Conservation (phyloP, 2,329 filamentous ascomycete genomes). For the Colletotrichum sp. region DNA sequence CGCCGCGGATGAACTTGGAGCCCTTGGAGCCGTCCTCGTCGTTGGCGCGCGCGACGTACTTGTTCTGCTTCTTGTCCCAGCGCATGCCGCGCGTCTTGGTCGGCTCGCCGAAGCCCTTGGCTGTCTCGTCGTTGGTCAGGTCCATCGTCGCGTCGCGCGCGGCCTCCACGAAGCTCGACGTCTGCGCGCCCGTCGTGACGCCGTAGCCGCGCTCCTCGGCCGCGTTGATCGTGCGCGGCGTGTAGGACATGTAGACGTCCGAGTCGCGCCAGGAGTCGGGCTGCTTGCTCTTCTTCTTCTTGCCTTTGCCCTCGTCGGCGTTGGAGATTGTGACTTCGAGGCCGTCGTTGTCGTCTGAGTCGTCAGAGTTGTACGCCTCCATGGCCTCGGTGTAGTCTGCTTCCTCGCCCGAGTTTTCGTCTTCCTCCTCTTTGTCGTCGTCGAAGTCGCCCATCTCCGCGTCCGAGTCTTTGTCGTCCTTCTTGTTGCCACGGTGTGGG, state of each 20-base stretch:
- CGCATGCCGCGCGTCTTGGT: constrained; percentile 75
- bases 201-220: constrained; percentile 93
- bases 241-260: constrained; percentile 97
- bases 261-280: constrained; percentile 58
- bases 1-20: constrained; percentile 78
- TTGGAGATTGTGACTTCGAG: constrained; percentile 76
- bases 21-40: constrained; percentile 89
- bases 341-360: constrained; percentile 63
- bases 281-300: constrained; percentile 51
- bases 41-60: constrained; percentile 90
- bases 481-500: constrained; percentile 50
- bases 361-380: constrained; percentile 40
- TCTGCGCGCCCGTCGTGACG: constrained; percentile 81
- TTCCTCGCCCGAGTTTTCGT: constrained; percentile 36
- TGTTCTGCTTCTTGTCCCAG: constrained; percentile 97
- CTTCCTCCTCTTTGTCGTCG: constrained; percentile 38
- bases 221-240: constrained; percentile 77
- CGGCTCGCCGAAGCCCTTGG: constrained; percentile 79
- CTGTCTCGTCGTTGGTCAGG: constrained; percentile 84
- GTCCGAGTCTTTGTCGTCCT: constrained; percentile 39
- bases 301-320: constrained; percentile 48
- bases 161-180: constrained; percentile 82
- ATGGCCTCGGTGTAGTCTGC: constrained; percentile 30
- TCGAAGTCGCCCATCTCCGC: constrained; percentile 33
- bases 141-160: constrained; percentile 93